phyloP scores from a whole-genome alignment of 2,329 filamentous ascomycete species.

The Fusarium paranaense region DNA sequence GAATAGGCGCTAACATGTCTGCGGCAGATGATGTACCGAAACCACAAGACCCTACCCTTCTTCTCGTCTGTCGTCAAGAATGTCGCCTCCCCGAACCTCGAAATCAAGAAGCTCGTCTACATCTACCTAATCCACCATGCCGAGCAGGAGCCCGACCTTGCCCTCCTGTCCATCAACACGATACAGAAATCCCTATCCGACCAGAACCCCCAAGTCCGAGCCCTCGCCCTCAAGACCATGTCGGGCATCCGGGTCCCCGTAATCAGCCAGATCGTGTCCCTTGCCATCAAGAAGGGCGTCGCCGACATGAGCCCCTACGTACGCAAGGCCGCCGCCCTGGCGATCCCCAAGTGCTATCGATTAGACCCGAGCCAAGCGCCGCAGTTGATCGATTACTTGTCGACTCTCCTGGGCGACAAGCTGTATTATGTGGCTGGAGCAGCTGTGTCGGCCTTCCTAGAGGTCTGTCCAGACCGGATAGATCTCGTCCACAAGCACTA shows the following conservation, averaged over 20 bases:
- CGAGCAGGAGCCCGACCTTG: slow-evolving; percentile 94
- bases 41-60: slow-evolving; percentile 88
- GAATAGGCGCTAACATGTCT: slow-evolving; percentile 11
- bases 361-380: slow-evolving; percentile 88
- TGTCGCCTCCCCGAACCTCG: slow-evolving; percentile 90
- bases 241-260: slow-evolving; percentile 96
- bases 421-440: slow-evolving; percentile 98
- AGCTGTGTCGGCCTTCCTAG: slow-evolving; percentile 88
- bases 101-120: slow-evolving; percentile 98
- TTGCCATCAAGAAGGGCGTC: slow-evolving; percentile 94
- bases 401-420: slow-evolving; percentile 83
- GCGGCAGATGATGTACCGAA: slow-evolving; percentile 90
- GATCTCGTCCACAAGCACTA: slow-evolving; percentile 95
- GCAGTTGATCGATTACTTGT: slow-evolving; percentile 85
- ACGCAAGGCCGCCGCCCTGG: slow-evolving; percentile 89
- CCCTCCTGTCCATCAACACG: slow-evolving; percentile 96
- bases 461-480: slow-evolving; percentile 87
- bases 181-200: slow-evolving; percentile 98
- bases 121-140: slow-evolving; percentile 98
- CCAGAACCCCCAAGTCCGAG: slow-evolving; percentile 87
- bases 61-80: slow-evolving; percentile 99
- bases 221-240: slow-evolving; percentile 95
- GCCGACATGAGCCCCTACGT: slow-evolving; percentile 96
- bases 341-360: slow-evolving; percentile 95
- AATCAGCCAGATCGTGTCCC: slow-evolving; percentile 95